Evolutionary conservation across 257 asterid genomes (phyloP), one percentile per base, ranked within the genome.

Genomic region (Lycium ferocissimum): DNA sequence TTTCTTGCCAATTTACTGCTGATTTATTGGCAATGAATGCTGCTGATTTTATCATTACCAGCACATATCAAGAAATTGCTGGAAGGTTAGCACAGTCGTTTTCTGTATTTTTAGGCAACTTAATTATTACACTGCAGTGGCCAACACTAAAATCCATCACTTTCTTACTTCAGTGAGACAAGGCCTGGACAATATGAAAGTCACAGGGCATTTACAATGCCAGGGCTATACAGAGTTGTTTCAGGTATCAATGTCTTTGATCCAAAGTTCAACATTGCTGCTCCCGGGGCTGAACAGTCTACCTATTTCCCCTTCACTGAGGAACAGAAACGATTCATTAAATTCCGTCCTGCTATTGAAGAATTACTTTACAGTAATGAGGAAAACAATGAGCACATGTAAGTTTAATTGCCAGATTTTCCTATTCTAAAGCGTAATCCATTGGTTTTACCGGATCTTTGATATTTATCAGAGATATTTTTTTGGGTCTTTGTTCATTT

Each of bases 211-310:
- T 95, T 93, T 89, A 93, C 98, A 0, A 93, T 95, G 96, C 98
- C 98, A 0, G 96, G 97, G 86, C 96, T 95, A 57, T 87, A 86
- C 79, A 87, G 94, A 88, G 95, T 89, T 63, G 98, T 92, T 82
- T 95, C 98, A 22, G 98, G 98, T 86, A 89, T 92, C 70, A 88
- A 89, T 67, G 94, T 92, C 3, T 94, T 94, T 83, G 98, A 95
- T 83, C 98, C 98, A 51, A 95, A 95, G 90, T 94, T 95, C 92
- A 95, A 95, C 71, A 93, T 95, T 75, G 97, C 93, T 83, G 86
- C 97, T 7, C 98, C 98, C 7, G 98, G 98, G 57, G 98, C 97
- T 9, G 98, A 95, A 82, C 98, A 95, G 69, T 90, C 98, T 20
- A 87, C 94, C 47, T 95, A 94, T 89, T 95, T 95, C 79, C 95